Evolutionary conservation across 495 filamentous ascomycete genomes (phyloP).

Genomic region (Cudoniella acicularis): DNA sequence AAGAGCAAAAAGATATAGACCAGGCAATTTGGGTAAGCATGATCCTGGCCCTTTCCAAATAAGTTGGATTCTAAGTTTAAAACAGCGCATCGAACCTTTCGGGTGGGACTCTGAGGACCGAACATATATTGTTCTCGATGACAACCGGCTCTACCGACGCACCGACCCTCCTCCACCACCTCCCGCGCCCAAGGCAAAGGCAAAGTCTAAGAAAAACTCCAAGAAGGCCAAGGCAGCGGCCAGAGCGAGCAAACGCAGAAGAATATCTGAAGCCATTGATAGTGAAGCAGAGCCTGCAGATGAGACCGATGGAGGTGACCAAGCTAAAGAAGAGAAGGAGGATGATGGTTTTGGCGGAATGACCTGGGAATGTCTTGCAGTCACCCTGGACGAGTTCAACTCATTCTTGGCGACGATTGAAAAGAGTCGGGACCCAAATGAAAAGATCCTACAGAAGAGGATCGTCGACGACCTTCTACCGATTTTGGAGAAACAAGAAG

Average conservation of each 20-base stretch:
- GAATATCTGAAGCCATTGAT: constrained; percentile 51
- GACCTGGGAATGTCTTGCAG: constrained; percentile 89
- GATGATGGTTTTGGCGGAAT: constrained; percentile 64
- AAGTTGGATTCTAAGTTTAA: constrained; percentile 20
- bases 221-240: constrained; percentile 66
- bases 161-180: constrained; percentile 61
- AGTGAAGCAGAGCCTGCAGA: constrained; percentile 54
- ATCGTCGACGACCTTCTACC: constrained; percentile 75
- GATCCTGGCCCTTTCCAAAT: not conserved
- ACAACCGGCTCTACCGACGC: constrained; percentile 86
- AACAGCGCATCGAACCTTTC: constrained; percentile 83
- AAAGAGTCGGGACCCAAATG: constrained; percentile 74
- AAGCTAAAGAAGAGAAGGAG: constrained; percentile 36
- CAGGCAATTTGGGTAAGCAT: constrained; percentile 77
- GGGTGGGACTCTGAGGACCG: constrained; percentile 85
- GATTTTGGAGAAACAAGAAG: constrained; percentile 76
- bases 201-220: constrained; percentile 74
- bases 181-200: constrained; percentile 56
- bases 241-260: constrained; percentile 71
- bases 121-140: constrained; percentile 86
- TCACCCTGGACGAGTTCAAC: constrained; percentile 72
- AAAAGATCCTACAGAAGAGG: constrained; percentile 67
- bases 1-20: constrained; percentile 74
- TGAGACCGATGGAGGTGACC: constrained; percentile 30
- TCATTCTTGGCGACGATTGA: constrained; percentile 65